Percentiles rank a stretch among this genome's conserved stretches.
Evolutionary conservation across 495 filamentous ascomycete genomes (phyloP).

Genomic region (Penicillium chermesinum): DNA sequence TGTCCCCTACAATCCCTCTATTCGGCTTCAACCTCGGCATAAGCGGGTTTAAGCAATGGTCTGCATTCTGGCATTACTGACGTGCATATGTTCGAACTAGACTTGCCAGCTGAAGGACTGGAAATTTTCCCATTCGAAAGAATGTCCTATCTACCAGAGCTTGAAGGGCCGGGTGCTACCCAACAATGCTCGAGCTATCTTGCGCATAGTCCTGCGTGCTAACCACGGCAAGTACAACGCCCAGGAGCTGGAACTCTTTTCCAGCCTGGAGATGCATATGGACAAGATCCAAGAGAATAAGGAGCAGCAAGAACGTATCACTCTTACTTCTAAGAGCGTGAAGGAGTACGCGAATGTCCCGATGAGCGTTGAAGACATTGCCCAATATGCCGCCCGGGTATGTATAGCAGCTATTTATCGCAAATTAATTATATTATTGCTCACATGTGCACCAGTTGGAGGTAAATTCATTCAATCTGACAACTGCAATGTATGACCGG

Average conservation of each 20-base stretch:
- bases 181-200: constrained; percentile 49
- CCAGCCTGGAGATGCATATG: constrained; percentile 45
- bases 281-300: constrained; percentile 34
- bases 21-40: not conserved
- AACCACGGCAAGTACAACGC: constrained; percentile 27
- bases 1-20: constrained; percentile 8
- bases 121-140: constrained; percentile 53
- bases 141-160: constrained; percentile 51
- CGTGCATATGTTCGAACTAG: constrained; percentile 27
- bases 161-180: constrained; percentile 49
- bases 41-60: no score
- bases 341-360: constrained; percentile 45
- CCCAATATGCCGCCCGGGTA: constrained; percentile 42
- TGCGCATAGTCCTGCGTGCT: constrained; percentile 47
- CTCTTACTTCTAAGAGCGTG: constrained; percentile 50
- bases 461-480: constrained; percentile 57
- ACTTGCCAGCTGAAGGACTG: constrained; percentile 58
- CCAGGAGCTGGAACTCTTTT: constrained; percentile 37
- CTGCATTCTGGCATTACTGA: not conserved
- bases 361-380: constrained; percentile 34
- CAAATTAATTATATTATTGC: not conserved
- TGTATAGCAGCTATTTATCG: not conserved
- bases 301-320: constrained; percentile 43
- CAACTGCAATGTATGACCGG: constrained; percentile 51
- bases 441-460: constrained; percentile 19